Evolutionary conservation across 2,329 filamentous ascomycete genomes (phyloP).

Genomic region (Fusarium verrucosum): DNA sequence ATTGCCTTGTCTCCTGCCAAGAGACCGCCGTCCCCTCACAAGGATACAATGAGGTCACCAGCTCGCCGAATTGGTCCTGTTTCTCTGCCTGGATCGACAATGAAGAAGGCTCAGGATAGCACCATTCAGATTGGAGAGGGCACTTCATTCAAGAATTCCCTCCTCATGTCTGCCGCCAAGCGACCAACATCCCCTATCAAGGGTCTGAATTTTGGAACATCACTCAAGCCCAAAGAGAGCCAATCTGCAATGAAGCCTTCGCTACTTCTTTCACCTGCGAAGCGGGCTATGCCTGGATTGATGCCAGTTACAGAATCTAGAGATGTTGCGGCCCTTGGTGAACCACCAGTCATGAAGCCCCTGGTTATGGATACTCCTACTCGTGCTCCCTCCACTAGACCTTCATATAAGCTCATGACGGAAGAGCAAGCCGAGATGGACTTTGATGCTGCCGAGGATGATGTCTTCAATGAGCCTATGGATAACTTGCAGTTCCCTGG

Average conservation of each 20-base stretch:
- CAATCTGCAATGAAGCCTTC: conserved; percentile 56
- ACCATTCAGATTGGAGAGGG: conserved; percentile 26
- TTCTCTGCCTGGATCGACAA: conserved; percentile 47
- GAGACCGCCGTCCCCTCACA: conserved; percentile 60
- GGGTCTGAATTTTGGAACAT: conserved; percentile 45
- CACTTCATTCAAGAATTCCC: conserved; percentile 55
- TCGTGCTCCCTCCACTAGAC: conserved; percentile 37
- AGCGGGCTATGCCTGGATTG: conserved; percentile 53
- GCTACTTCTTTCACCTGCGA: conserved; percentile 62
- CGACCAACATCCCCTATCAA: conserved; percentile 58
- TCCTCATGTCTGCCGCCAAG: conserved; percentile 63
- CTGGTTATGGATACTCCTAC: conserved; percentile 48
- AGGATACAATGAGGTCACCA: conserved; percentile 65
- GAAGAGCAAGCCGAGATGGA: conserved; percentile 45
- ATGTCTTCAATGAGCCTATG: conserved; percentile 49
- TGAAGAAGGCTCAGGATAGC: conserved; percentile 40
- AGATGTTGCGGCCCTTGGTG: conserved; percentile 34
- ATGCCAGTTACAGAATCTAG: conserved; percentile 47
- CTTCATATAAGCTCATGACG: conserved; percentile 52
- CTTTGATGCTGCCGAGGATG: conserved; percentile 41
- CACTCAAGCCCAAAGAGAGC: conserved; percentile 43
- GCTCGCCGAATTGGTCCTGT: conserved; percentile 56
- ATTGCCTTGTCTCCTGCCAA: conserved; percentile 66
- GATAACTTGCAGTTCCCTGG: conserved; percentile 55
- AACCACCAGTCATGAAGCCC: conserved; percentile 51